Evolutionary conservation across 257 asterid genomes (phyloP).

Genomic region (Salvia hispanica): DNA sequence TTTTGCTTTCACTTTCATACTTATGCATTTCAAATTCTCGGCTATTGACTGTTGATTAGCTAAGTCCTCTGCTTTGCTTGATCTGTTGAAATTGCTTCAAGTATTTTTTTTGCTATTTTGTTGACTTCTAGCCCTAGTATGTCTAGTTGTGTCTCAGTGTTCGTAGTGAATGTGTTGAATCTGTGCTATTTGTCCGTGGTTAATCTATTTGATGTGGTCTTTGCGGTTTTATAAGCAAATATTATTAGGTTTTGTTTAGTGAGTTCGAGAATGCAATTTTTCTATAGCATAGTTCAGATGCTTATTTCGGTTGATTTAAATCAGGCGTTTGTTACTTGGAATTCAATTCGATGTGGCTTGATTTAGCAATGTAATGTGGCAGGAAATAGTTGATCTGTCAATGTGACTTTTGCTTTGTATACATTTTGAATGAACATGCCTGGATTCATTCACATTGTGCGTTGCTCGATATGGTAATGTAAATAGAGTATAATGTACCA

Average conservation of each 20-base stretch:
- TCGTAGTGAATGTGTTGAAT: background rate
- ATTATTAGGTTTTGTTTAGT: no score
- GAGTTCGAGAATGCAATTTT: slow-evolving; percentile 26
- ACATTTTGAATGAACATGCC: background rate
- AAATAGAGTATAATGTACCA: background rate
- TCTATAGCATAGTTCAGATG: background rate
- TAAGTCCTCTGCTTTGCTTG: background rate
- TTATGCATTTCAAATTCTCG: background rate
- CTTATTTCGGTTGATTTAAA: background rate
- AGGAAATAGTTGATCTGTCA: background rate
- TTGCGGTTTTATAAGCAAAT: background rate
- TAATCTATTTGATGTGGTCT: no score
- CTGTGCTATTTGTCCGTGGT: background rate
- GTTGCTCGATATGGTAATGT: background rate
- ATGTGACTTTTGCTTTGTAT: no score
- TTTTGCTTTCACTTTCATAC: slow-evolving; percentile 13
- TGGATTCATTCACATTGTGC: background rate
- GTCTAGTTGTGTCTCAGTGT: background rate
- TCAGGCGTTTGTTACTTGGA: background rate
- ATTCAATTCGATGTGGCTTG: slow-evolving; percentile 13
- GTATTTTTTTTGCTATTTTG: background rate
- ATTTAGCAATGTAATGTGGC: no score
- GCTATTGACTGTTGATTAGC: no score
- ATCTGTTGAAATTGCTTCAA: background rate
- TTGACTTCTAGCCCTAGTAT: background rate